Percentiles rank a stretch among this genome's conserved stretches.
Evolutionary conservation across 768 basidiomycete genomes (phyloP).

Genomic region (Trametes elegans): DNA sequence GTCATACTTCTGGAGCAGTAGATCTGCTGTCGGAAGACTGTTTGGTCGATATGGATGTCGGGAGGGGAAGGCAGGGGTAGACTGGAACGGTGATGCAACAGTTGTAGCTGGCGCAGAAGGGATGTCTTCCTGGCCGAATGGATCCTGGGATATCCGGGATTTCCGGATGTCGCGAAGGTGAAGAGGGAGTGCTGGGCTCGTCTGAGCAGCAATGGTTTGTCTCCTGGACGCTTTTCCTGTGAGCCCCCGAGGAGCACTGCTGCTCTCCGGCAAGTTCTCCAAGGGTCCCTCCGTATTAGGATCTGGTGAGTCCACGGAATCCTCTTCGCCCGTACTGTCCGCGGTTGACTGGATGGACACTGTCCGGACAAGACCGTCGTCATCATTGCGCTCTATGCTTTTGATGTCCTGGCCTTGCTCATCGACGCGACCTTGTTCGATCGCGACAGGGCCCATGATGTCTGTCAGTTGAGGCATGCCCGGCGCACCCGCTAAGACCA

Average conservation of each 20-base stretch:
- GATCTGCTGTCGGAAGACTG: constrained; percentile 46
- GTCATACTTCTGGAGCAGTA: constrained; percentile 68
- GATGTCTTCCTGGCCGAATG: constrained; percentile 64
- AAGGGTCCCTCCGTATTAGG: constrained; percentile 34
- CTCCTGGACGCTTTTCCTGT: constrained; percentile 26
- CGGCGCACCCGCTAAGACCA: constrained; percentile 72
- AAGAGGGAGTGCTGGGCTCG: constrained; percentile 69
- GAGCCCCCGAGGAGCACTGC: not conserved
- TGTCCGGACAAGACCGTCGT: constrained; percentile 34
- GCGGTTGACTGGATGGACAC: constrained; percentile 27
- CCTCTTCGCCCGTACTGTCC: constrained; percentile 32
- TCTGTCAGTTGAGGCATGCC: constrained; percentile 74
- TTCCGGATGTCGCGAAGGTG: constrained; percentile 52
- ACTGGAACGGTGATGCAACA: constrained; percentile 55
- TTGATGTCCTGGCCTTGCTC: constrained; percentile 52
- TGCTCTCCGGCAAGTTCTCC: not conserved
- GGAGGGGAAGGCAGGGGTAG: constrained; percentile 65
- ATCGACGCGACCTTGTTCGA: constrained; percentile 85
- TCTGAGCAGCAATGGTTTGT: constrained; percentile 64
- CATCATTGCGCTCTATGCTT: constrained; percentile 47
- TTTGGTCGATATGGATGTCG: constrained; percentile 46
- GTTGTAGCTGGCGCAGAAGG: constrained; percentile 31
- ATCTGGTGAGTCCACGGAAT: constrained; percentile 39
- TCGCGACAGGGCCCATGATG: constrained; percentile 77
- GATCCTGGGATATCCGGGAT: constrained; percentile 67